Percentiles rank a stretch among this genome's conserved stretches.
These are phyloP conservation scores for Tricholoma bakamatsutake DNA, from an alignment of 768 basidiomycete species.

Conservation along the genomic window DNA sequence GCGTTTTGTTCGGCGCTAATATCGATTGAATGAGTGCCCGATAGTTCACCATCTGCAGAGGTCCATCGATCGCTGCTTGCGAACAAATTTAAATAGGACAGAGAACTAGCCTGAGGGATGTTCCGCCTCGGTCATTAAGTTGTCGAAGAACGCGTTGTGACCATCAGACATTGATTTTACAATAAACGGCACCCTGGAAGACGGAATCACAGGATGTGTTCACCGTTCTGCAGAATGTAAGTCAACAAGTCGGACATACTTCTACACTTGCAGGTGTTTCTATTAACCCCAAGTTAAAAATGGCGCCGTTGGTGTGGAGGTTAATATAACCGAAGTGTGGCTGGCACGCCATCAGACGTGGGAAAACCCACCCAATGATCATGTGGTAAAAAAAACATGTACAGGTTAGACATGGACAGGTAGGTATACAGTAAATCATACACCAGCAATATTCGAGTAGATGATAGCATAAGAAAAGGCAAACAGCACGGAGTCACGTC, in stretches of 20 bases:
- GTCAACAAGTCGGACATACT: conserved; percentile 16
- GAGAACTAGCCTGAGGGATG: conserved; percentile 10
- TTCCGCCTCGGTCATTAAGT: conserved; percentile 20
- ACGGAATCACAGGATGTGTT: neutral
- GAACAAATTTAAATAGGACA: neutral
- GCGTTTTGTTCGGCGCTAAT: neutral
- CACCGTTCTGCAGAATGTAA: neutral
- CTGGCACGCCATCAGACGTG: too few relatives aligned
- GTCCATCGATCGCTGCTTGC: neutral
- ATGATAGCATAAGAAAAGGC: neutral
- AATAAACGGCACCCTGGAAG: conserved; percentile 30
- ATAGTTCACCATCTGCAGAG: neutral
- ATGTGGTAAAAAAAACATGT: too few relatives aligned
- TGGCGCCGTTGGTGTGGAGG: too few relatives aligned
- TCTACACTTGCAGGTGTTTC: conserved; percentile 8
- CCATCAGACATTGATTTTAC: conserved; percentile 21
- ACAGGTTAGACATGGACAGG: too few relatives aligned
- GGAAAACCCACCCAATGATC: too few relatives aligned
- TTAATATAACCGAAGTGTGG: too few relatives aligned
- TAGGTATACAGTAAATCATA: too few relatives aligned
- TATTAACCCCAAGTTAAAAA: too few relatives aligned
- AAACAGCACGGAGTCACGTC: neutral
- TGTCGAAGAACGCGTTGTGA: conserved; percentile 23
- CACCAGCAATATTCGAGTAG: neutral
- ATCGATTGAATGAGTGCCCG: neutral